These are phyloP conservation scores for Thalia dealbata DNA, from an alignment of 176 grass and related monocot species.

Conservation along the genomic window DNA sequence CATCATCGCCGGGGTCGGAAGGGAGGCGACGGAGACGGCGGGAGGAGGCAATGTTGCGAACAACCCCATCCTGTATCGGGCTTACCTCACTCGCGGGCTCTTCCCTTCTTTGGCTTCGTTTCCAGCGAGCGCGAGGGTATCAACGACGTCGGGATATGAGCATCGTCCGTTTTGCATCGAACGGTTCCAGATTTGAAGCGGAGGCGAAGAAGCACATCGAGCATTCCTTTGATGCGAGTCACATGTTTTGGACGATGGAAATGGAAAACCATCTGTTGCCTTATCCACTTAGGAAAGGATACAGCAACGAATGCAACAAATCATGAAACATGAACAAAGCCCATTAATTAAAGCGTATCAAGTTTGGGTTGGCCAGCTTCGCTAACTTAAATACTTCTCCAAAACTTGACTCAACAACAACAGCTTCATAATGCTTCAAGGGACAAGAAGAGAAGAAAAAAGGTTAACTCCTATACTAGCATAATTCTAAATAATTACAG, in stretches of 20 bases:
- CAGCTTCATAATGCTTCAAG: no score
- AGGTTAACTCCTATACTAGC: no score
- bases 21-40: neutral
- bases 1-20: neutral
- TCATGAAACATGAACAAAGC: neutral
- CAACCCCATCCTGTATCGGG: neutral
- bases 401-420: no score
- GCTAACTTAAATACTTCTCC: no score
- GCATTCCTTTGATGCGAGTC: neutral
- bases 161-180: neutral
- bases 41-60: neutral
- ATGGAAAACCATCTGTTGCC: neutral
- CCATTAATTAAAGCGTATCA: no score
- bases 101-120: no score
- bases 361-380: no score
- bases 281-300: neutral
- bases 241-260: slow-evolving; percentile 1
- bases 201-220: no score
- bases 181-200: neutral
- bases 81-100: neutral
- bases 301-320: neutral
- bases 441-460: no score
- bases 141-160: neutral
- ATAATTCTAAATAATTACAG: no score
- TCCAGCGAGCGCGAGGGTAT: neutral